Base-by-base conservation (phyloP, 169 alveolate species). In the Plasmodium chabaudi region DNA sequence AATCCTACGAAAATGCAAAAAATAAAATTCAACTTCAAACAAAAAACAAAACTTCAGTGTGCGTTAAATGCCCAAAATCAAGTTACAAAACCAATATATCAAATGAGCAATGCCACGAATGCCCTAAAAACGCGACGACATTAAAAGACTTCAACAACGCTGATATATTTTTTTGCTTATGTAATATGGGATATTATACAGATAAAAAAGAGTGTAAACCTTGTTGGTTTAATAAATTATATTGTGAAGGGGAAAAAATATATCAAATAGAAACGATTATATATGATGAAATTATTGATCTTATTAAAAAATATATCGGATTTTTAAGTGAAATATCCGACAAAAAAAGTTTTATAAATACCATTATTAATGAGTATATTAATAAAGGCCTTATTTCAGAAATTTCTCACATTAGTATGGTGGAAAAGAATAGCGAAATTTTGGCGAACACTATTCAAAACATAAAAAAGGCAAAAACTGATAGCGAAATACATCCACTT, bases 191-290 rank as follows among this genome's bases (percentile, higher is more conserved):
- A 9, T 93, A 94, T 82, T 95, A 92, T 68, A 87, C 92, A 17
- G 77, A 86, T 77, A 92, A 92, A 73, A 75, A 68, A 27, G 88
- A 61, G 12, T 95, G 97, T 77, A 89, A 89, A 19, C 93, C 96
- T 1, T 95, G 97, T 72, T 86, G 93, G n/a, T 72, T 77, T 67
- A 73, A 84, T 5, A 89, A 87, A 19, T 68, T 75, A 39, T 95
- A 89, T 65, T 95, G 97, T 61, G 95, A 95, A 12, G 97, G 97
- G 5, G 97, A 93, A 6, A 88, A 72, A 17, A 72, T 73, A 46
- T 87, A 60, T 46, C 57, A 79, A 70, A 49, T 68, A 21, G 42
- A 72, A 4, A 71, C 47, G 19, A 82, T 10, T 13, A 47, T 70
- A n/a, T 65, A 71, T 44, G 51, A 70, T 19, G 56, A 34, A 34